A percentile compares a stretch with the other conserved stretches of the same genome.
phyloP scores from a whole-genome alignment of 1,284 basidiomycete genomes.

The Heterobasidion parviporum region DNA sequence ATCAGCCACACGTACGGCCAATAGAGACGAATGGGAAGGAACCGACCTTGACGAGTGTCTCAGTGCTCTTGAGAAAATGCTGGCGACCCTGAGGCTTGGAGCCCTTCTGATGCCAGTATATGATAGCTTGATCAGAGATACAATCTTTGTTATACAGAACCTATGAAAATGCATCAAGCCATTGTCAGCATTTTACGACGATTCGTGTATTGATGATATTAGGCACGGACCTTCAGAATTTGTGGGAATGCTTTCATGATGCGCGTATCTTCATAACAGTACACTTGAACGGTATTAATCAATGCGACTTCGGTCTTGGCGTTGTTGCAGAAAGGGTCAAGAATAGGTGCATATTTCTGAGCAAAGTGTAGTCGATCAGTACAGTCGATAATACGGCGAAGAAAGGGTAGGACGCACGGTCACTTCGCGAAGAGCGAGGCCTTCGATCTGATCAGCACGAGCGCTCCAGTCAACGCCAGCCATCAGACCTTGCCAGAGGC shows the following conservation, averaged over 20 bases:
- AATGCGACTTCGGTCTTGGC: conserved; percentile 87
- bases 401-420: conserved; percentile 38
- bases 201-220: background rate
- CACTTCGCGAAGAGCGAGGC: conserved; percentile 77
- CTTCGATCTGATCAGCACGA: conserved; percentile 85
- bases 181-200: background rate
- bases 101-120: conserved; percentile 97
- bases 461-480: conserved; percentile 80
- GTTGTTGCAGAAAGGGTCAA: conserved; percentile 82
- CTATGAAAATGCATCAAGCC: conserved; percentile 26
- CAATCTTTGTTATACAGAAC: conserved; percentile 94
- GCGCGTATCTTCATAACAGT: conserved; percentile 91
- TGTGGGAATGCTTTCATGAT: conserved; percentile 92
- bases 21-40: background rate
- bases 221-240: conserved; percentile 68
- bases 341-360: conserved; percentile 75
- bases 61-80: conserved; percentile 87
- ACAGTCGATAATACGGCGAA: background rate
- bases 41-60: conserved; percentile 81
- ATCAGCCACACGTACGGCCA: background rate
- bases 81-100: conserved; percentile 91
- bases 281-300: conserved; percentile 90
- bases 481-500: conserved; percentile 91
- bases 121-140: conserved; percentile 90
- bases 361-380: conserved; percentile 5